Percentiles rank a stretch among this genome's conserved stretches.
Evolutionary conservation across 139 green algal species (phyloP).

Genomic region (Pleodorina starrii): DNA sequence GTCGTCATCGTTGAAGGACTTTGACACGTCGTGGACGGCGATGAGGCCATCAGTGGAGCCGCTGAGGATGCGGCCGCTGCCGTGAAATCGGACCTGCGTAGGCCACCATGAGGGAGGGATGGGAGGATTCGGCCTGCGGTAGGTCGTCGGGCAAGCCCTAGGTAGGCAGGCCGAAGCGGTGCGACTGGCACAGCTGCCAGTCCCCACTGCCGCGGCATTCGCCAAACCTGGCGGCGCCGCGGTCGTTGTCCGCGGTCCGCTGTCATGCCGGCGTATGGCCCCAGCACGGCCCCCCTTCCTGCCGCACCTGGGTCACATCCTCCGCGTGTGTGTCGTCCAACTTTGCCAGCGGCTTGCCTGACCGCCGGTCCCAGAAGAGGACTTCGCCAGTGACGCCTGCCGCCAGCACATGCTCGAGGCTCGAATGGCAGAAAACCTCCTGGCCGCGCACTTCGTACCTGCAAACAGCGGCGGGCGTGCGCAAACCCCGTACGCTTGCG

Average conservation of each 20-base stretch:
- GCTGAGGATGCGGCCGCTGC: slow-evolving; percentile 63
- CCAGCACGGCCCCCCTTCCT: too few relatives aligned
- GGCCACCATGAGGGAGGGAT: too few relatives aligned
- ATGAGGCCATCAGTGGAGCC: slow-evolving; percentile 82
- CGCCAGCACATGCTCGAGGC: slow-evolving; percentile 67
- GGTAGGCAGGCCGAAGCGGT: too few relatives aligned
- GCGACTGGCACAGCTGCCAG: too few relatives aligned
- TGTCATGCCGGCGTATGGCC: too few relatives aligned
- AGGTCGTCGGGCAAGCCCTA: too few relatives aligned
- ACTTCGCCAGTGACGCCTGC: slow-evolving; percentile 77
- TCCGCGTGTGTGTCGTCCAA: slow-evolving; percentile 87
- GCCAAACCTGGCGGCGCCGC: too few relatives aligned
- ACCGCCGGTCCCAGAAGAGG: slow-evolving; percentile 85
- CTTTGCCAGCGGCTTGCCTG: slow-evolving; percentile 44
- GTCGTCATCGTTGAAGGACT: slow-evolving; percentile 78
- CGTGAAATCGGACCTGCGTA: slow-evolving; percentile 76
- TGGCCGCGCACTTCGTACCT: slow-evolving; percentile 53
- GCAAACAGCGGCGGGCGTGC: too few relatives aligned
- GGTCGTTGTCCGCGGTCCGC: too few relatives aligned
- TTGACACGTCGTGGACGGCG: slow-evolving; percentile 78
- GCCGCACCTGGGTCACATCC: slow-evolving; percentile 76
- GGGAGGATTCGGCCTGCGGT: too few relatives aligned
- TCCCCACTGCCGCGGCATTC: too few relatives aligned
- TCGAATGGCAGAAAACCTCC: slow-evolving; percentile 68
- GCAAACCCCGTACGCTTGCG: too few relatives aligned